phyloP scores from a whole-genome alignment of 2,329 filamentous ascomycete species.

The Didymella lethalis region DNA sequence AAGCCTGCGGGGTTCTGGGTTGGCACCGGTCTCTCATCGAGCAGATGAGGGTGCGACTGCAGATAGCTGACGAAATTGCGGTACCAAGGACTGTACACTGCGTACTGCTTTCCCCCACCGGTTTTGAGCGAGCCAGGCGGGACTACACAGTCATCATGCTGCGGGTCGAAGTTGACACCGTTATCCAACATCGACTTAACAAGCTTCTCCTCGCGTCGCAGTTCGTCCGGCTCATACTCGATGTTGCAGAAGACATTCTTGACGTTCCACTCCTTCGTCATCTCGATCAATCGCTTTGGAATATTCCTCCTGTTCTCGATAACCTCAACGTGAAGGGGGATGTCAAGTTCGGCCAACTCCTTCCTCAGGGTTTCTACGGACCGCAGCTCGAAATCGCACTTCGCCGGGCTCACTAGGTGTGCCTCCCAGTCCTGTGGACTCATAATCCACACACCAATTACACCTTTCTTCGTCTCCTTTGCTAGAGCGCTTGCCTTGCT shows the following conservation, averaged over 20 bases:
- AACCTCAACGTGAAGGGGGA: constrained; percentile 79
- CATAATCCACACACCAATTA: constrained; percentile 80
- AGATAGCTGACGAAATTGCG: constrained; percentile 77
- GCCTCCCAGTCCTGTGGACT: constrained; percentile 87
- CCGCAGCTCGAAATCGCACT: constrained; percentile 83
- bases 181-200: constrained; percentile 67
- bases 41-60: constrained; percentile 71
- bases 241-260: constrained; percentile 82
- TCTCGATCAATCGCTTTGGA: constrained; percentile 66
- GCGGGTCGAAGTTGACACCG: constrained; percentile 72
- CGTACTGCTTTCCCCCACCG: constrained; percentile 78
- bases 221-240: constrained; percentile 91
- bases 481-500: constrained; percentile 72
- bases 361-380: constrained; percentile 70
- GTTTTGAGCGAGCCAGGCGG: constrained; percentile 73
- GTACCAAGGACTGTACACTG: constrained; percentile 86
- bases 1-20: constrained; percentile 61
- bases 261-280: constrained; percentile 75
- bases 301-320: constrained; percentile 71
- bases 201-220: constrained; percentile 76
- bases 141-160: constrained; percentile 85
- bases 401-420: constrained; percentile 74
- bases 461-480: constrained; percentile 70
- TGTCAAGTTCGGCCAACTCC: constrained; percentile 74
- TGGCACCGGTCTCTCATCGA: constrained; percentile 69